These are phyloP conservation scores for Drechslerella coelobrocha DNA, from an alignment of 2,329 filamentous ascomycete species.

Conservation along the genomic window DNA sequence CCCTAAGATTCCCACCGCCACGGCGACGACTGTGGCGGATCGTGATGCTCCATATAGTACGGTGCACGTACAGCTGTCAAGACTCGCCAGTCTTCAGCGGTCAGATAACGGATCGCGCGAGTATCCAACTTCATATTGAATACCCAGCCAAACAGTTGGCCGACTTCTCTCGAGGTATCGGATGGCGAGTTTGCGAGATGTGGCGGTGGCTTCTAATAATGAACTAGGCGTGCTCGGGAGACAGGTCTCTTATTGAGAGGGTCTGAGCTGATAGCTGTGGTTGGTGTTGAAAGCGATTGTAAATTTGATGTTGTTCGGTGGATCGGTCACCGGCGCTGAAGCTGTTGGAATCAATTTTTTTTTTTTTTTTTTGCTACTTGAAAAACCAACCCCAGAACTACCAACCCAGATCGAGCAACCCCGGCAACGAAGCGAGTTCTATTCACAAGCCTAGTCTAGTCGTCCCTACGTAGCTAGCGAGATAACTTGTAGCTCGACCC, in stretches of 20 bases:
- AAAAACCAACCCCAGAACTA: too few relatives aligned
- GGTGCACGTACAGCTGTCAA: conserved; percentile 76
- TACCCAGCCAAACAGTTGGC: conserved; percentile 26
- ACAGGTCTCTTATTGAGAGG: background rate
- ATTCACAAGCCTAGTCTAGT: too few relatives aligned
- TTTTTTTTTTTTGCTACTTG: conserved; percentile 6
- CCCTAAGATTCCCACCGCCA: conserved; percentile 25
- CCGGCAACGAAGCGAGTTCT: too few relatives aligned
- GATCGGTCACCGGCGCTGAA: conserved; percentile 47
- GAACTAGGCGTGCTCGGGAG: background rate
- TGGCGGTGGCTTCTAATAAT: conserved; percentile 15
- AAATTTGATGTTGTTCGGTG: conserved; percentile 42
- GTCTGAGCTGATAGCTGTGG: conserved; percentile 12
- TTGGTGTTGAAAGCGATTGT: conserved; percentile 19
- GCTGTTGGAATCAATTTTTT: conserved; percentile 33
- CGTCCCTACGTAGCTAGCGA: too few relatives aligned
- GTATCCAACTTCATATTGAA: conserved; percentile 91
- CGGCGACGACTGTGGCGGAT: too few relatives aligned
- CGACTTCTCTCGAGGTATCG: conserved; percentile 4
- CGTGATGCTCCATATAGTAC: conserved; percentile 2
- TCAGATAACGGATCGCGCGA: conserved; percentile 89
- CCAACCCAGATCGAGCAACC: too few relatives aligned
- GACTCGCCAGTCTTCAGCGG: conserved; percentile 91
- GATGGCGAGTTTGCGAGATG: background rate
- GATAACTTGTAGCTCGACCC: too few relatives aligned